Base-by-base conservation (phyloP, 1,284 basidiomycete species). In the Omphalotus olearius region DNA sequence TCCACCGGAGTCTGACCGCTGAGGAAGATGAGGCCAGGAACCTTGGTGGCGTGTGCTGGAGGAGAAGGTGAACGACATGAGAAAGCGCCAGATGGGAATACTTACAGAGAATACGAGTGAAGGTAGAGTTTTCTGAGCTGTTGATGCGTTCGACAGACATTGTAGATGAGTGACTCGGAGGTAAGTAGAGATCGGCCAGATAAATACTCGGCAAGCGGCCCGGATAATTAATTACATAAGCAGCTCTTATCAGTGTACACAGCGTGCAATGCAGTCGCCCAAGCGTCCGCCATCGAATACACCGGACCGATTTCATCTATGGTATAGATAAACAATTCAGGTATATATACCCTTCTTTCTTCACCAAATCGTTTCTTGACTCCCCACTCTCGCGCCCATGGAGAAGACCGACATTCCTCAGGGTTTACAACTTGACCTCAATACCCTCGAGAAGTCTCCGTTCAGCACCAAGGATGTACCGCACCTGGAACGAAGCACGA, bases 1-100 rank as follows among this genome's bases (percentile, higher is more conserved):
- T 74, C 75, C 11, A 74, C 71, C 1, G 79, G 80, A 4, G 74
- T 76, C 62, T 82, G 80, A 4, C 80, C 82, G 53, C 78, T 81
- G 42, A 81, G 66, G 62, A 80, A 83, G 58, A 82, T 75, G 45
- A 83, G 62, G 5, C 79, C 79, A 6, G 76, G 73, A 11, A 75
- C 70, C 59, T 80, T 82, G 20, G 72, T 73, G 10, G 76, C 77
- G 65, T 79, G 78, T n/a, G 78, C 79, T 80, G 54, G 33, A 25
- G 25, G 10, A 23, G 23, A 18, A 16, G n/a, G 33, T 42, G 26
- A 36, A 16, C 41, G 23, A 44, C 37, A 52, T 53, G 40, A 1
- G 23, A 11, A 18, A 9, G 40, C 14, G 3, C 28, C 39, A 35
- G 16, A 20, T 11, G 5, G 26, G 11, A 17, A 7, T 20, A 66